Conservation (phyloP, 345 rosid species). For the Eucalyptus globulus region DNA sequence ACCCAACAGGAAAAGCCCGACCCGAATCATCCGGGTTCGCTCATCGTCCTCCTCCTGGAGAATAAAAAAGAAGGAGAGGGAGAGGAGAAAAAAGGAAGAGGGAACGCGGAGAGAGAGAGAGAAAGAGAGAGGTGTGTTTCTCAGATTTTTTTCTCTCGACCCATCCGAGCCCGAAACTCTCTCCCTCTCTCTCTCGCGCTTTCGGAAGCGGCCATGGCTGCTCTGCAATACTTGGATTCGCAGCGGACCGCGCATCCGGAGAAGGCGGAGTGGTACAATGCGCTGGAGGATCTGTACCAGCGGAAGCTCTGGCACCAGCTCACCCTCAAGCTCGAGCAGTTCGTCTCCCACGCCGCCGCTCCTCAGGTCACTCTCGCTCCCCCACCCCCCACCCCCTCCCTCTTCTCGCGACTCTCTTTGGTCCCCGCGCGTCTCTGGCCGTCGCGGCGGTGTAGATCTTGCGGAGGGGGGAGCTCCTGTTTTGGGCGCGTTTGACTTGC, state of each 20-base stretch:
- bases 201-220: conserved; percentile 47
- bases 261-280: conserved; percentile 82
- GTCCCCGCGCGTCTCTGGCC: not conserved
- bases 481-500: not conserved
- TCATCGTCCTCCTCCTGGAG: not conserved
- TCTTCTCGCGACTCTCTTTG: not conserved
- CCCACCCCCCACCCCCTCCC: too few species aligned
- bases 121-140: not conserved
- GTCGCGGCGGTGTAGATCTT: not conserved
- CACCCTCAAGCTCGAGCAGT: conserved; percentile 93
- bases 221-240: conserved; percentile 77
- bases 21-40: not conserved
- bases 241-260: conserved; percentile 66
- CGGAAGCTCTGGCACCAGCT: conserved; percentile 99
- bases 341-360: conserved; percentile 74
- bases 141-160: not conserved
- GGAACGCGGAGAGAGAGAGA: not conserved
- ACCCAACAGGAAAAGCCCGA: not conserved
- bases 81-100: not conserved
- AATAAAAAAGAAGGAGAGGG: not conserved
- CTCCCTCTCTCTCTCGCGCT: not conserved
- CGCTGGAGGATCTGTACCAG: conserved; percentile 92
- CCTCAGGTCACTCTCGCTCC: conserved; percentile 40
- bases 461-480: not conserved
- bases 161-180: not conserved